phyloP scores from a whole-genome alignment of 139 green algal genomes.

The Zygnema cylindricum region DNA sequence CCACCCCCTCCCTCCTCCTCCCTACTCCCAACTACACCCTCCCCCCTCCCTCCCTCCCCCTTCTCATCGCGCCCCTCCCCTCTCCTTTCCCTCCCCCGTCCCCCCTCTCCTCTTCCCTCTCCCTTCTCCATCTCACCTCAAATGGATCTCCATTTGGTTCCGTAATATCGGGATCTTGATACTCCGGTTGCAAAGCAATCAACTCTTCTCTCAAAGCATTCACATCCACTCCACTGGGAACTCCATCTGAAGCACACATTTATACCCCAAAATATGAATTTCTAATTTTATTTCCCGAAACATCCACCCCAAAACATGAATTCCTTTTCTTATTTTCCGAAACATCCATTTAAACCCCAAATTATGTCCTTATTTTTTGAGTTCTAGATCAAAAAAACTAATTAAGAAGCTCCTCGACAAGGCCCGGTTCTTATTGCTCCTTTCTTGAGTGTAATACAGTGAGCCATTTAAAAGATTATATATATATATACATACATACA shows the following conservation, averaged over 20 bases:
- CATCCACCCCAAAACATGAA: not conserved
- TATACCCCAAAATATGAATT: not conserved
- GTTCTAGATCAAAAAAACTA: too few species aligned
- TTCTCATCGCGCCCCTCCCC: too few species aligned
- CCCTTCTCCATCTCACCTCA: not conserved
- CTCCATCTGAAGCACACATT: not conserved
- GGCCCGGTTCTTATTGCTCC: too few species aligned
- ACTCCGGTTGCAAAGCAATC: constrained; percentile 16
- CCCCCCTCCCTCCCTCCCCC: too few species aligned
- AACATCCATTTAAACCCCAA: too few species aligned
- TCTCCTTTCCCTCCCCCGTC: too few species aligned
- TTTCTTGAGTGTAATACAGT: too few species aligned
- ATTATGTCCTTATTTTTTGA: too few species aligned
- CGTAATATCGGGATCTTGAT: constrained; percentile 23
- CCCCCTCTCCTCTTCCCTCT: not conserved
- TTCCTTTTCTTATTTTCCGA: not conserved
- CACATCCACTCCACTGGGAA: constrained; percentile 10
- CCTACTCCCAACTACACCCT: not conserved
- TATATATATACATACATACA: too few species aligned
- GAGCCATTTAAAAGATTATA: too few species aligned
- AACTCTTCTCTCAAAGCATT: constrained; percentile 14
- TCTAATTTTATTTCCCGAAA: not conserved
- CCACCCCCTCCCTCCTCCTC: not conserved
- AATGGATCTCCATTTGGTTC: constrained; percentile 21
- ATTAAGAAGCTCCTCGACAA: too few species aligned